These are phyloP conservation scores for Immersiella caudata DNA, from an alignment of 495 filamentous ascomycete genomes.

Conservation along the genomic window DNA sequence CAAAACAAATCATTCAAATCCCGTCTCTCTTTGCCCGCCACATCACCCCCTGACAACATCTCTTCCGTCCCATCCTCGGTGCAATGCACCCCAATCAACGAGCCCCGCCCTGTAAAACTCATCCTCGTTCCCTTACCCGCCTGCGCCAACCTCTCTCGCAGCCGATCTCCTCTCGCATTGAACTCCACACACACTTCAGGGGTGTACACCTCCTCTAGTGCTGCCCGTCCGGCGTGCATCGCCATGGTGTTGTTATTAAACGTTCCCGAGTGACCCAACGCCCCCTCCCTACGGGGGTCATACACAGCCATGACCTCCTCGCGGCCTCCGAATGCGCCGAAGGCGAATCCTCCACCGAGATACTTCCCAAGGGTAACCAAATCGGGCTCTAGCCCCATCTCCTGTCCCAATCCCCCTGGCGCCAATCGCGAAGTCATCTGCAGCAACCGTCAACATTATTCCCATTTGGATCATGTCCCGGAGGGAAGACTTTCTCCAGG, in stretches of 20 bases:
- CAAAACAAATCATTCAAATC: conserved; percentile 52
- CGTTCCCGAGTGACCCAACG: conserved; percentile 60
- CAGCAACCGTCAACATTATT: too few relatives aligned
- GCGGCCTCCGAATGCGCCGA: conserved; percentile 65
- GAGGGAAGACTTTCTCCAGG: too few relatives aligned
- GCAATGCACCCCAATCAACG: conserved; percentile 51
- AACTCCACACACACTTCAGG: conserved; percentile 41
- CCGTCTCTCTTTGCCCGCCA: conserved; percentile 29
- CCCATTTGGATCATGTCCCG: too few relatives aligned
- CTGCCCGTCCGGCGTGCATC: conserved; percentile 58
- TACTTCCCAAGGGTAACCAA: conserved; percentile 66
- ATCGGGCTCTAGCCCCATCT: conserved; percentile 54
- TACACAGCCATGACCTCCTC: conserved; percentile 58
- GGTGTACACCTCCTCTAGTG: conserved; percentile 47
- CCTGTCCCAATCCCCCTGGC: conserved; percentile 48
- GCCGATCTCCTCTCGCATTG: conserved; percentile 42
- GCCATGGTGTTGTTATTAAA: conserved; percentile 70
- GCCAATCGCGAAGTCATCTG: conserved; percentile 62
- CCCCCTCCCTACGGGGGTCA: conserved; percentile 46
- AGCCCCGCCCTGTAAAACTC: conserved; percentile 47
- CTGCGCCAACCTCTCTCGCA: conserved; percentile 37
- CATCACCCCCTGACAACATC: conserved; percentile 30
- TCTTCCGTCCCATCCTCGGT: conserved; percentile 28
- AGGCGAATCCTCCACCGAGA: conserved; percentile 63
- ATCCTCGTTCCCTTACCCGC: conserved; percentile 40